phyloP scores from a whole-genome alignment of 2,329 filamentous ascomycete genomes.

The Cyphellophora attinorum region DNA sequence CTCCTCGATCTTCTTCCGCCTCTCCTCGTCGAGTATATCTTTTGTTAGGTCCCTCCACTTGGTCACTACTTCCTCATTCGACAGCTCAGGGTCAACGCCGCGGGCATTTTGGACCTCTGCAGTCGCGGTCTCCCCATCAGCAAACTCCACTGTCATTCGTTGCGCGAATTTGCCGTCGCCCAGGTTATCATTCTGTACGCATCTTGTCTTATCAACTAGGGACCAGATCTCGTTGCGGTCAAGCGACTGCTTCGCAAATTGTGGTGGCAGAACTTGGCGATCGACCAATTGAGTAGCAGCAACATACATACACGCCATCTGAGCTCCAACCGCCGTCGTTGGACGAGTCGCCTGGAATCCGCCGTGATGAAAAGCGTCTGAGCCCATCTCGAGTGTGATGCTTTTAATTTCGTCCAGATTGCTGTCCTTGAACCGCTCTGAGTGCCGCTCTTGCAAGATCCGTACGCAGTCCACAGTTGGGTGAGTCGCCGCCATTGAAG shows the following conservation, averaged over 20 bases:
- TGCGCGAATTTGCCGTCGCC: constrained; percentile 9
- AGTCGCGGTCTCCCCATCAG: constrained; percentile 12
- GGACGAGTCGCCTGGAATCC: constrained; percentile 26
- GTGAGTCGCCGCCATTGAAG: constrained; percentile 28
- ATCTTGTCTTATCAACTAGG: constrained; percentile 21
- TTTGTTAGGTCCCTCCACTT: constrained; percentile 26
- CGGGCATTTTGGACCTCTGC: constrained; percentile 17
- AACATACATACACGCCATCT: constrained; percentile 30
- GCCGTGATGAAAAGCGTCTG: constrained; percentile 25
- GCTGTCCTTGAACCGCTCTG: constrained; percentile 25
- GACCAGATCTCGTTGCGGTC: constrained; percentile 28
- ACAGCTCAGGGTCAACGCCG: constrained; percentile 24
- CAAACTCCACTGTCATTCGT: constrained; percentile 17
- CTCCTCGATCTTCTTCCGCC: constrained; percentile 22
- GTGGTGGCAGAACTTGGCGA: constrained; percentile 23
- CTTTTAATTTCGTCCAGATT: constrained; percentile 17
- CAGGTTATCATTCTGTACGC: constrained; percentile 7
- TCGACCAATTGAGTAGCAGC: constrained; percentile 30
- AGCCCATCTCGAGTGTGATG: constrained; percentile 23
- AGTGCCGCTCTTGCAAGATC: constrained; percentile 23
- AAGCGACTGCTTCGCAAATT: constrained; percentile 24
- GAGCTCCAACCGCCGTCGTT: constrained; percentile 26
- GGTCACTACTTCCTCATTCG: constrained; percentile 27
- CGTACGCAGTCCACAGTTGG: constrained; percentile 25
- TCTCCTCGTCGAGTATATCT: constrained; percentile 22